These are phyloP conservation scores for Sclerotinia spermophila DNA, from an alignment of 2,329 filamentous ascomycete species.

Conservation along the genomic window DNA sequence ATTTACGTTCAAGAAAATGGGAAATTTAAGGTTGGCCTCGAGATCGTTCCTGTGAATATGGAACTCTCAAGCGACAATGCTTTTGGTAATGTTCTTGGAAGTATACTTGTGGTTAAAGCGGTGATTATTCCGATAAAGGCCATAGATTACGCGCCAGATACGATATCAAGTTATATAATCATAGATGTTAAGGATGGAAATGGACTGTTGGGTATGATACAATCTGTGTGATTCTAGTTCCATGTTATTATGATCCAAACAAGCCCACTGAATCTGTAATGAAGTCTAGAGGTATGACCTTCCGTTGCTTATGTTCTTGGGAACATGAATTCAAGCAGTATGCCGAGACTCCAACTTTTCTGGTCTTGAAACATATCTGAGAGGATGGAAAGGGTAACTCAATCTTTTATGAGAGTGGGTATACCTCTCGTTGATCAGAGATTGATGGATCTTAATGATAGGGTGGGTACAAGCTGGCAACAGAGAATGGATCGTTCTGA, in stretches of 20 bases:
- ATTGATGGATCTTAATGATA: not conserved
- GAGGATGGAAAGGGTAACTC: not conserved
- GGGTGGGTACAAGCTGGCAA: not conserved
- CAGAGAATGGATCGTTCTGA: not conserved
- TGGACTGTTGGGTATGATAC: rapidly evolving
- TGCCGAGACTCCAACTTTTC: not conserved
- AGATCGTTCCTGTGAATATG: not conserved
- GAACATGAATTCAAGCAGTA: not conserved
- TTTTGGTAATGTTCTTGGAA: not conserved
- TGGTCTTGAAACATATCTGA: not conserved
- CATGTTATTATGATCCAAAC: not conserved
- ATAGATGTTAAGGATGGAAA: not conserved
- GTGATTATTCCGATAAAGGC: not conserved
- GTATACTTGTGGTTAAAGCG: not conserved
- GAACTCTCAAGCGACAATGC: not conserved
- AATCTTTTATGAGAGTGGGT: not conserved
- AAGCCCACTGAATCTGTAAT: not conserved
- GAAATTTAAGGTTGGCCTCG: not conserved
- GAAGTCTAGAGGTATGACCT: not conserved
- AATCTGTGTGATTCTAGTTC: not conserved
- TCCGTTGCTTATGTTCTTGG: not conserved
- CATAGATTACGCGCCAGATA: rapidly evolving
- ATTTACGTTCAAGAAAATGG: not conserved
- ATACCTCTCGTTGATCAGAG: not conserved
- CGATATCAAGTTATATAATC: not conserved